A percentile compares a stretch with the other conserved stretches of the same genome.
These are phyloP conservation scores for Astragalus glycyphyllos DNA, from an alignment of 306 rosid genomes.

Conservation along the genomic window DNA sequence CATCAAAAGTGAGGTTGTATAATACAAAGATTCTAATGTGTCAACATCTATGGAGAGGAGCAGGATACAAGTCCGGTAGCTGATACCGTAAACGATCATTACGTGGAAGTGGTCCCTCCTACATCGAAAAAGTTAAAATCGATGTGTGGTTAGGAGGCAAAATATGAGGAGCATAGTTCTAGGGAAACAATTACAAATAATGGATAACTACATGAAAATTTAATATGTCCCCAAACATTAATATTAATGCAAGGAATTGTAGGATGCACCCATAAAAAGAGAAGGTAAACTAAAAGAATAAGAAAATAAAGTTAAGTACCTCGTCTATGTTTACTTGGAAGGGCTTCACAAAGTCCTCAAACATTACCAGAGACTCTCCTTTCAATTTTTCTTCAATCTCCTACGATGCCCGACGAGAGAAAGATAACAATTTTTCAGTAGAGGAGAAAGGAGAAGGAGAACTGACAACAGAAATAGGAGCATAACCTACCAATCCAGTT, in stretches of 20 bases:
- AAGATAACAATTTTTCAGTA: constrained; percentile 18
- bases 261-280: too few species aligned
- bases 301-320: too few species aligned
- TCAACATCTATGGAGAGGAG: constrained; percentile 88
- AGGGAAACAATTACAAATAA: too few species aligned
- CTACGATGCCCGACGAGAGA: constrained; percentile 42
- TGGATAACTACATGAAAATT: too few species aligned
- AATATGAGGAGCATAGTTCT: neutral
- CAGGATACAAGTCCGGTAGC: constrained; percentile 70
- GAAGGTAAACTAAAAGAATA: too few species aligned
- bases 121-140: constrained; percentile 28
- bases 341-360: constrained; percentile 83
- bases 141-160: constrained; percentile 7
- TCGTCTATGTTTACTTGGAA: constrained; percentile 76
- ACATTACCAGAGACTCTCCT: constrained; percentile 79
- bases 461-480: constrained; percentile 24
- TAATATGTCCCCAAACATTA: too few species aligned
- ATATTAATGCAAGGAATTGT: too few species aligned
- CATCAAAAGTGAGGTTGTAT: constrained; percentile 35
- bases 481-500: constrained; percentile 80
- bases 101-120: constrained; percentile 85
- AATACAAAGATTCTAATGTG: constrained; percentile 35
- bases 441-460: constrained; percentile 8
- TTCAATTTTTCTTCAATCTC: constrained; percentile 87
- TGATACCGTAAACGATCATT: constrained; percentile 66